phyloP scores from a whole-genome alignment of 495 filamentous ascomycete genomes.

The Tuber aestivum region DNA sequence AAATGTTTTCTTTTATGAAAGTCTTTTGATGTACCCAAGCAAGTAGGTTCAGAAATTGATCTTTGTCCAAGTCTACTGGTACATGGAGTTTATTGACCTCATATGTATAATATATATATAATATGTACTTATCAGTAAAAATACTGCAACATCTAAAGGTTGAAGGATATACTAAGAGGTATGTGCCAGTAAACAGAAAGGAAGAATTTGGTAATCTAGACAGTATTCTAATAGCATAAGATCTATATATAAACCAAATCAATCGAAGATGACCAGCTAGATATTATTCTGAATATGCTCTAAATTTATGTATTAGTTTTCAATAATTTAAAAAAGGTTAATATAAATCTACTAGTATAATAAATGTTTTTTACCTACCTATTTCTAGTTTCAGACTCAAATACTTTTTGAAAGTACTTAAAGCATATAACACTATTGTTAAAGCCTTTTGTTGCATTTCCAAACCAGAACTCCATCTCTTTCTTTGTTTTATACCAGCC shows the following conservation, averaged over 20 bases:
- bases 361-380: too few relatives aligned
- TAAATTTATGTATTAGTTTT: background rate
- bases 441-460: too few relatives aligned
- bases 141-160: background rate
- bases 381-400: too few relatives aligned
- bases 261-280: conserved; percentile 9
- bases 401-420: too few relatives aligned
- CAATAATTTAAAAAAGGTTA: background rate
- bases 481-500: background rate
- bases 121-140: background rate
- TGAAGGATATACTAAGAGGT: conserved; percentile 4
- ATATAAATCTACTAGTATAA: too few relatives aligned
- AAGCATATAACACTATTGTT: too few relatives aligned
- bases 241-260: conserved; percentile 5
- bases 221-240: background rate
- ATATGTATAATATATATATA: conserved; percentile 6
- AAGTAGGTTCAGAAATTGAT: conserved; percentile 4
- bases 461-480: background rate
- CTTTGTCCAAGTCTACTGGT: conserved; percentile 10
- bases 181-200: conserved; percentile 4
- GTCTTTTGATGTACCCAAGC: background rate
- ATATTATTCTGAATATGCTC: background rate
- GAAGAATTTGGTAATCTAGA: conserved; percentile 1
- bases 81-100: background rate
- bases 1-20: conserved; percentile 7